Percentiles rank a stretch among this genome's conserved stretches.
Evolutionary conservation across 2,329 filamentous ascomycete genomes (phyloP).

Genomic region (Ceratocystis eucalypticola): DNA sequence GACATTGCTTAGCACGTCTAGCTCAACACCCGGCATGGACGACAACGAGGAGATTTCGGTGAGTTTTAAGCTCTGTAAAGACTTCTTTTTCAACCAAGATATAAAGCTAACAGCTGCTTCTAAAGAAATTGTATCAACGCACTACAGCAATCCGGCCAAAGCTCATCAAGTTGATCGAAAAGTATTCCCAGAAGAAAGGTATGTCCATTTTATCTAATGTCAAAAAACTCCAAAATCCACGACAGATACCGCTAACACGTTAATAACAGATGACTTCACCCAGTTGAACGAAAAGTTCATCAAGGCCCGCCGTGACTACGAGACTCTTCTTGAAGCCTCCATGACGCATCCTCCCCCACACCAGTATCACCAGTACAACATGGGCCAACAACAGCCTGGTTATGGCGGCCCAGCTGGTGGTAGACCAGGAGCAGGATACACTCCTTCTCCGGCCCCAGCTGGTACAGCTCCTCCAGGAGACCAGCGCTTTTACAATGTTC

Average conservation of each 20-base stretch:
- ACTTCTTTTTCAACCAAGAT: background rate
- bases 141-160: slow-evolving; percentile 91
- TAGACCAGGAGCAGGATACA: slow-evolving; percentile 9
- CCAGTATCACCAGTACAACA: slow-evolving; percentile 56
- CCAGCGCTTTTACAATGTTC: slow-evolving; percentile 18
- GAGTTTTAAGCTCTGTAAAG: slow-evolving; percentile 24
- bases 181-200: slow-evolving; percentile 99
- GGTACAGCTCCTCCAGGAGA: slow-evolving; percentile 45
- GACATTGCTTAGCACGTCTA: slow-evolving; percentile 78
- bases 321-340: slow-evolving; percentile 85
- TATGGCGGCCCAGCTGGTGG: slow-evolving; percentile 26
- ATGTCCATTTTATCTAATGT: slow-evolving; percentile 19
- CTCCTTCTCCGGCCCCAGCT: slow-evolving; percentile 43
- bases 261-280: slow-evolving; percentile 73
- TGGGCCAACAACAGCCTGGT: slow-evolving; percentile 39
- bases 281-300: slow-evolving; percentile 99
- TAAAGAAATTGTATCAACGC: slow-evolving; percentile 69
- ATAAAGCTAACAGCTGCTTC: background rate
- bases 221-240: background rate
- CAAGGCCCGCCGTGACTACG: slow-evolving; percentile 93
- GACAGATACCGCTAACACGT: background rate
- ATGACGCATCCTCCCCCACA: slow-evolving; percentile 80
- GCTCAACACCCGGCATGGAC: slow-evolving; percentile 63
- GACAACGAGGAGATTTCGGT: slow-evolving; percentile 96
- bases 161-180: slow-evolving; percentile 93